Base-by-base conservation (phyloP, 768 basidiomycete species). In the Agaricus sinodeliciosus region DNA sequence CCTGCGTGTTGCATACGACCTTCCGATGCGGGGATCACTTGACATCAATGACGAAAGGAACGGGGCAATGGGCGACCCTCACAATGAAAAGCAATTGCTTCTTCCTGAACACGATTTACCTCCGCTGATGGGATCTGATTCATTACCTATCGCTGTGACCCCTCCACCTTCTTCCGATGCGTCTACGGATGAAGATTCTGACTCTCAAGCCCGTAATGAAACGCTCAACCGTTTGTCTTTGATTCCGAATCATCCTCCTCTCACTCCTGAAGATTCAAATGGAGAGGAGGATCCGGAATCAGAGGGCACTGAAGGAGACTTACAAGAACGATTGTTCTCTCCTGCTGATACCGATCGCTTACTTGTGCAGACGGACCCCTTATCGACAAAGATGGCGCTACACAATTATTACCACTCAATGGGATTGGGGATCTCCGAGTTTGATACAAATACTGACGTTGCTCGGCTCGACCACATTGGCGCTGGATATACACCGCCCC, bases 321-420 rank as follows among this genome's bases (percentile, higher is more conserved):
- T 77, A n/a, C 81, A 80, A 50, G 80, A 82, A 62, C 72, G 82
- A 43, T 69, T 82, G 37, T 53, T 53, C 26, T 46, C 46, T 27
- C 37, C 44, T 12, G 27, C 51, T 8, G 51, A 53, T 26, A 53
- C 51, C 25, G 51, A 53, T 46, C 37, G 51, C 7, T 40, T 53
- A n/a, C 31, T 53, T n/a, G 74, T 75, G 3, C 80, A 79, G 57
- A 76, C 80, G 4, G 80, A 81, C 62, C 67, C 74, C 19, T 66
- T 84, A 37, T 79, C 81, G 25, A 76, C 80, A 27, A 75, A 78
- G 56, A 77, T 82, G 72, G 76, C 78, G 19, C 65, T 84, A 49
- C 81, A 81, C 65, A 80, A 77, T 55, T 85, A 75, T 59, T 85
- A 85, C 63, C 51, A 42, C 36, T 53, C 51, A n/a, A 53, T 53